These are phyloP conservation scores for Solidago caesia DNA, from an alignment of 129 eudicot species.

Conservation along the genomic window DNA sequence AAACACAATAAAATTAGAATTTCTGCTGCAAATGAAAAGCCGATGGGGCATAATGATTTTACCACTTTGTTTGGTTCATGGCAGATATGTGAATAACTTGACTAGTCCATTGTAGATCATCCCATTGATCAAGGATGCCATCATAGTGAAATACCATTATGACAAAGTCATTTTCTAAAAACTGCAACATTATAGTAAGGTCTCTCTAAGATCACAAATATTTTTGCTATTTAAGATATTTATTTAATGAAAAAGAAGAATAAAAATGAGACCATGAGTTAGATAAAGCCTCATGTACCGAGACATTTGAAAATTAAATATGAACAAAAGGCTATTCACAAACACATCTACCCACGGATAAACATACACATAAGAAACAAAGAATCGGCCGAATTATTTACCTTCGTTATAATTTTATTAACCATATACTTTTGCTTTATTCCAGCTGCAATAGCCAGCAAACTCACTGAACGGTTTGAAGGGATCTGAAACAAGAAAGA, in stretches of 20 bases:
- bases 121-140: constrained; percentile 75
- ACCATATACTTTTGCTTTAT: constrained; percentile 73
- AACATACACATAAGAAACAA: constrained; percentile 1
- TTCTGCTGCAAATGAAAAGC: neutral
- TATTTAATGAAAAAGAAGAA: neutral
- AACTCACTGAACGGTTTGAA: constrained; percentile 37
- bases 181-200: constrained; percentile 46
- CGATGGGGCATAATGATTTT: neutral
- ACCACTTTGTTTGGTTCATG: constrained; percentile 85
- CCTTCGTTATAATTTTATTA: constrained; percentile 66
- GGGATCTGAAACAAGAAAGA: constrained; percentile 33
- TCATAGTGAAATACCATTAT: constrained; percentile 91
- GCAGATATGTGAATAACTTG: constrained; percentile 76
- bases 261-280: neutral
- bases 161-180: constrained; percentile 55
- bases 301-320: neutral
- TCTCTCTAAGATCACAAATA: neutral
- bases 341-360: neutral
- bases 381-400: constrained; percentile 15
- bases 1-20: neutral
- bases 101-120: constrained; percentile 55
- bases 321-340: neutral
- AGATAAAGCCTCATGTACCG: neutral
- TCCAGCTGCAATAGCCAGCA: constrained; percentile 90
- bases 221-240: neutral